Conservation (phyloP, 768 basidiomycete genomes). For the Russula virescens region DNA sequence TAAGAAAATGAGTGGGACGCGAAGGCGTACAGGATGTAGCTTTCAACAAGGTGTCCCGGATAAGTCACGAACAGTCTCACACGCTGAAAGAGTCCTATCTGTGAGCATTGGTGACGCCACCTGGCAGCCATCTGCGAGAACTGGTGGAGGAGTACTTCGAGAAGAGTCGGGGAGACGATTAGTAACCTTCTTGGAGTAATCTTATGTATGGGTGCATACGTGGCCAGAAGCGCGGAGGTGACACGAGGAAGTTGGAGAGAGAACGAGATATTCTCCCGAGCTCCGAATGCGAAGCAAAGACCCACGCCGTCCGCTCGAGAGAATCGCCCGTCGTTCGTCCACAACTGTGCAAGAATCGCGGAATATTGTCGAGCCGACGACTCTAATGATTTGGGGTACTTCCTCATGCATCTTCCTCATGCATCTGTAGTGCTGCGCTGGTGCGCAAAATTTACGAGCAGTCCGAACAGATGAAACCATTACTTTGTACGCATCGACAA, state of each 20-base stretch:
- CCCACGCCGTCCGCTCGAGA: no score
- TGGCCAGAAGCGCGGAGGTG: not conserved
- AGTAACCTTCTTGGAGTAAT: not conserved
- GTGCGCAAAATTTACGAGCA: no score
- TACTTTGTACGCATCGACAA: not conserved
- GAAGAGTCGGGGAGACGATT: not conserved
- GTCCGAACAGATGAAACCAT: no score
- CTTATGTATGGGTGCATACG: not conserved
- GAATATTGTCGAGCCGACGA: no score
- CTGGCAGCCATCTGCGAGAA: not conserved
- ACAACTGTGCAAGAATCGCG: not conserved
- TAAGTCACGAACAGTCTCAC: not conserved
- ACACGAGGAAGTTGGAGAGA: not conserved
- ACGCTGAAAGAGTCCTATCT: no score
- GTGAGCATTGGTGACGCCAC: no score
- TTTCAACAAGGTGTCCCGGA: not conserved
- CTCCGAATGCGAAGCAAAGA: not conserved
- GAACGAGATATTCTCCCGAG: not conserved
- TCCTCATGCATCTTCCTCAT: no score
- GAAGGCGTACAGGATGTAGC: not conserved
- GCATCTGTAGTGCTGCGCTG: no score
- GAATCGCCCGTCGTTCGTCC: not conserved
- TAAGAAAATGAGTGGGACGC: not conserved
- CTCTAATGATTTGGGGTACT: no score
- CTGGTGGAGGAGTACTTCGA: not conserved